A percentile compares a stretch with the other conserved stretches of the same genome.
Evolutionary conservation across 2,329 filamentous ascomycete genomes (phyloP).

Genomic region (Curvularia spicifera): DNA sequence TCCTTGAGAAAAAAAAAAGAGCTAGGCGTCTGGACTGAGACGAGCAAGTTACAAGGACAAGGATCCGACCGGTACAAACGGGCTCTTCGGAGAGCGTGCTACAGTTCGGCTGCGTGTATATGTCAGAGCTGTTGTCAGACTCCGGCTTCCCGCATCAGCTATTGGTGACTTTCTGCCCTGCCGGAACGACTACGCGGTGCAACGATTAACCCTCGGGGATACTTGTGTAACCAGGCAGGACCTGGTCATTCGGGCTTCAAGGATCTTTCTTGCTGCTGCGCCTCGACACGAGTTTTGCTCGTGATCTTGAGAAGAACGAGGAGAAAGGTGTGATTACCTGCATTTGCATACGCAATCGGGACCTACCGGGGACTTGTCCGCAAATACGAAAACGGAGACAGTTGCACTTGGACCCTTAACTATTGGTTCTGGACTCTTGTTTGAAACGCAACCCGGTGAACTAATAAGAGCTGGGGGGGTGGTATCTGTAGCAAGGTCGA

Average conservation of each 20-base stretch:
- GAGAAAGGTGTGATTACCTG: not conserved
- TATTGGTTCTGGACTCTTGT: not conserved
- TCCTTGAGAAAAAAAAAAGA: conserved; percentile 1
- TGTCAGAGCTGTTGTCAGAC: conserved; percentile 5
- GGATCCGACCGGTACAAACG: not conserved
- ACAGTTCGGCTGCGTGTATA: not conserved
- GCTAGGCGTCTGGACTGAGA: not conserved
- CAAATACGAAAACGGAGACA: not conserved
- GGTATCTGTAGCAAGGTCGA: not conserved
- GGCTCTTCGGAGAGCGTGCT: not conserved
- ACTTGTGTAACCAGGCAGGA: not conserved
- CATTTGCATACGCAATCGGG: conserved; percentile 1
- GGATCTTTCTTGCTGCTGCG: not conserved
- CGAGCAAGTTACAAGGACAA: not conserved
- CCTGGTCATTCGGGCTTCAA: not conserved
- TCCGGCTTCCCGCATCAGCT: conserved; percentile 10
- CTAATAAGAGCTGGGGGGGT: not conserved
- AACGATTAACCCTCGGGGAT: conserved; percentile 1
- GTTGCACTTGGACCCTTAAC: too few species aligned
- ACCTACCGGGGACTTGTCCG: not conserved
- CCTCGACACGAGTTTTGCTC: not conserved
- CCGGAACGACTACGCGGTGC: conserved; percentile 9
- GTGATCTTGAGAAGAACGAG: not conserved
- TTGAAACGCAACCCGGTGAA: not conserved
- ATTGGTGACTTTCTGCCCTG: conserved; percentile 11